Evolutionary conservation across 805 yeast species (phyloP).

Genomic region (Limtongia smithiae): DNA sequence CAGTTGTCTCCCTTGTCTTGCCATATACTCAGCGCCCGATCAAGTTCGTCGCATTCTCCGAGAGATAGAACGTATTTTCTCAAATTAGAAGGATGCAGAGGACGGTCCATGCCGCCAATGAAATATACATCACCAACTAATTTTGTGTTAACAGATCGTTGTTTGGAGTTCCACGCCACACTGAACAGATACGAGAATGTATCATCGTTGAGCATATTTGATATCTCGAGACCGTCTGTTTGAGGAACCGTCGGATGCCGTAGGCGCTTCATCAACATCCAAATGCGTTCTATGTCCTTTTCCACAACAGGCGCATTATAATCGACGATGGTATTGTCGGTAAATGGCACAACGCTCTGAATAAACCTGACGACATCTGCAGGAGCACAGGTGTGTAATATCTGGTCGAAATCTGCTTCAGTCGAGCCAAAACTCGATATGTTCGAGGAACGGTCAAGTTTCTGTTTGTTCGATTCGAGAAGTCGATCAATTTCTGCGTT

Average conservation of each 20-base stretch:
- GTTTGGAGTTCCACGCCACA: background rate
- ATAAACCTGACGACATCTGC: too few species aligned
- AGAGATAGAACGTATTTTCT: constrained; percentile 8
- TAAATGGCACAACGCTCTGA: too few species aligned
- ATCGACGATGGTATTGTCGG: too few species aligned
- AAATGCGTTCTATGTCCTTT: too few species aligned
- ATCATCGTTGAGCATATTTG: background rate
- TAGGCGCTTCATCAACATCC: constrained; percentile 1
- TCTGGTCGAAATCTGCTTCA: too few species aligned
- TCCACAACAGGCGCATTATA: too few species aligned
- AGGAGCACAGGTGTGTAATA: too few species aligned
- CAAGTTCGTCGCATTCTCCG: constrained; percentile 1
- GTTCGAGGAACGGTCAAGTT: too few species aligned
- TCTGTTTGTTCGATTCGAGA: too few species aligned
- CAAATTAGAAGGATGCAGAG: background rate
- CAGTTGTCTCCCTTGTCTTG: background rate
- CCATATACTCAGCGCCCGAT: constrained; percentile 12
- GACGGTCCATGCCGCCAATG: background rate
- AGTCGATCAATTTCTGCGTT: too few species aligned
- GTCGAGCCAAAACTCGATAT: too few species aligned
- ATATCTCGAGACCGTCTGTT: background rate
- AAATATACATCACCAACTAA: constrained; percentile 15
- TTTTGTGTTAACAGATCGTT: background rate
- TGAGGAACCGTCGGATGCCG: background rate
- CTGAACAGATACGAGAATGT: background rate